These are phyloP conservation scores for Poterioochromonas sp. DNA, from an alignment of 352 stramenopile species.

Conservation along the genomic window DNA sequence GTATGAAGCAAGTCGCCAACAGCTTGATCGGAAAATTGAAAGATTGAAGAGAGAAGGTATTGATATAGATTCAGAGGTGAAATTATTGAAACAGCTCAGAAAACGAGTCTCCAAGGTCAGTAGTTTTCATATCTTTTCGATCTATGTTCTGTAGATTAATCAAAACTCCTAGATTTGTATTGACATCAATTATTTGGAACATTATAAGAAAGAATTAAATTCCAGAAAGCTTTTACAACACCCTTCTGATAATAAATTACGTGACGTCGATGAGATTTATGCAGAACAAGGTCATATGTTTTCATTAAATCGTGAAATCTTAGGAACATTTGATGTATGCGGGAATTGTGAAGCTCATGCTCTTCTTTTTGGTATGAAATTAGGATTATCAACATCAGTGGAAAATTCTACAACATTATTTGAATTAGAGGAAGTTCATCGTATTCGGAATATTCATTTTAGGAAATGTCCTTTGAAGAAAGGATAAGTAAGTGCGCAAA, in stretches of 20 bases:
- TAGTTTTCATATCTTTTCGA: background rate
- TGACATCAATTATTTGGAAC: background rate
- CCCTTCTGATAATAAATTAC: conserved; percentile 15
- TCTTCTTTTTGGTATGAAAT: background rate
- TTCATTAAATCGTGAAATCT: conserved; percentile 7
- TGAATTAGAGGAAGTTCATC: background rate
- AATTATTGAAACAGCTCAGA: background rate
- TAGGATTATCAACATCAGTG: background rate
- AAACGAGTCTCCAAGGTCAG: background rate
- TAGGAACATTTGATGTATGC: conserved; percentile 13
- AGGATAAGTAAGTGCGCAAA: too few species aligned
- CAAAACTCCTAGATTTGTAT: background rate
- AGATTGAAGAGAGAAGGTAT: background rate
- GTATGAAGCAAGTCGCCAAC: background rate
- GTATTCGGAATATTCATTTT: background rate
- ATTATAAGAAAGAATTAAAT: background rate
- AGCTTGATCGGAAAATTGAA: background rate
- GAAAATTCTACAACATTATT: background rate
- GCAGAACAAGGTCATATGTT: background rate
- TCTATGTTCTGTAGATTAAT: too few species aligned
- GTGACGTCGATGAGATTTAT: conserved; percentile 2
- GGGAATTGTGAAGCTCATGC: conserved; percentile 22
- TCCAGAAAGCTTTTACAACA: background rate
- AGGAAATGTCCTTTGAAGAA: background rate
- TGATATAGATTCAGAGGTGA: background rate